Base-by-base conservation (phyloP, 345 rosid species). In the Crucihimalaya himalaica region DNA sequence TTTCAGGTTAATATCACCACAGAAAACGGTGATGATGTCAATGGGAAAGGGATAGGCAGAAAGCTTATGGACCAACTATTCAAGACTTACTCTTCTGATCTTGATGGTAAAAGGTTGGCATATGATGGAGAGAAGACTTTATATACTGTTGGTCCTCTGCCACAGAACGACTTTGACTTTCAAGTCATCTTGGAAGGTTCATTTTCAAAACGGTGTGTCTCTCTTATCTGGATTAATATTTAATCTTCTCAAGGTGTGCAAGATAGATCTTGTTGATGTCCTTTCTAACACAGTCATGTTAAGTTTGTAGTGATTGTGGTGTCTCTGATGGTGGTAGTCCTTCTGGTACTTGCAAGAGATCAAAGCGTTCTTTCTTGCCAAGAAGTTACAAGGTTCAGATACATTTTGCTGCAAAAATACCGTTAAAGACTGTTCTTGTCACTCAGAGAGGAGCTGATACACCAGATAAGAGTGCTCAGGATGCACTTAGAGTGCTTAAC, bases 401-500 rank as follows among this genome's bases (percentile, higher is more conserved):
- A 47, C 79, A 85, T 60, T 89, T 77, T 82, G 78, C 93, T 57
- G 81, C 86, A 35, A 72, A 82, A 76, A 69, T 94, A 62, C 93
- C 95, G 3, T 73, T 91, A 64, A 80, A 84, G 75, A 75, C 90
- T 10, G 78, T 83, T 40, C 78, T 82, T 68, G 75, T 42, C 76
- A 83, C 81, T 35, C 82, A 86, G 21, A 74, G 81, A 71, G 93
- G 89, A 65, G 55, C 27, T 62, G 85, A 80, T 56, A 46, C 29
- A 66, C 66, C 82, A 45, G 85, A 83, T 63, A 76, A 71, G 51
- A 58, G 70, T 78, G 50, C 79, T 75, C 94, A 83, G 80, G 90
- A 88, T 82, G 91, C 94, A 37, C 63, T 93, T 67, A 85, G 93
- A 80, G 97, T 91, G 62, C 87, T 94, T 72, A 96, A 91, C 76